A percentile compares a stretch with the other conserved stretches of the same genome.
These are phyloP conservation scores for Pyrrhoderma lamaoense DNA, from an alignment of 1,284 basidiomycete genomes.

Conservation along the genomic window DNA sequence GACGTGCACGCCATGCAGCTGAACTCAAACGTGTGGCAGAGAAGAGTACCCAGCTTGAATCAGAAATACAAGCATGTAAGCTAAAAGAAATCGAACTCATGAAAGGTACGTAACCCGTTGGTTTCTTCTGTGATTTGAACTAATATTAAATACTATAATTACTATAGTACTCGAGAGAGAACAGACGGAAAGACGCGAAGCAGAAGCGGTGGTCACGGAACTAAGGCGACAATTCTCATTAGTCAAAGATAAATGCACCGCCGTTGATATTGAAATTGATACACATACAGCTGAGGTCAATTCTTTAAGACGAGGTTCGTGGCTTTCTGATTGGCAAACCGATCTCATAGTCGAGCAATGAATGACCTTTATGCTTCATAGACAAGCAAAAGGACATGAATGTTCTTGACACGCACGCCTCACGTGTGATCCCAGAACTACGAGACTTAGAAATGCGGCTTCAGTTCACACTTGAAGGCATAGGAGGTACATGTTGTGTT, in stretches of 20 bases:
- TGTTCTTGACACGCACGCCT: slow-evolving; percentile 54
- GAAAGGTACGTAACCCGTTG: slow-evolving; percentile 35
- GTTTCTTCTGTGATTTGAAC: background rate
- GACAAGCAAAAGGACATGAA: slow-evolving; percentile 64
- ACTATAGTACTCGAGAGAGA: slow-evolving; percentile 56
- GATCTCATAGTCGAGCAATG: background rate
- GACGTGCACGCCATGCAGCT: slow-evolving; percentile 44
- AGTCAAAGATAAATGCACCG: slow-evolving; percentile 48
- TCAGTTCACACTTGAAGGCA: slow-evolving; percentile 65
- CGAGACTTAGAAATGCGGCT: slow-evolving; percentile 50
- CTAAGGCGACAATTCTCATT: slow-evolving; percentile 57
- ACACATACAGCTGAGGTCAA: slow-evolving; percentile 52
- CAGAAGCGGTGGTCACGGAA: slow-evolving; percentile 51
- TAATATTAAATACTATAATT: background rate
- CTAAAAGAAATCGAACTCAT: slow-evolving; percentile 65
- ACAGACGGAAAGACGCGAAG: slow-evolving; percentile 61
- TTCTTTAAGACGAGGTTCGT: slow-evolving; percentile 53
- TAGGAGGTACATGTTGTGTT: slow-evolving; percentile 40
- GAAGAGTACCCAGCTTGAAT: slow-evolving; percentile 47
- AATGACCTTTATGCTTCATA: slow-evolving; percentile 21
- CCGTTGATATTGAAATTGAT: slow-evolving; percentile 61
- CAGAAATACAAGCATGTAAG: slow-evolving; percentile 65
- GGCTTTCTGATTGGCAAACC: background rate
- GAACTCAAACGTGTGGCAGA: slow-evolving; percentile 57
- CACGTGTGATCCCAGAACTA: slow-evolving; percentile 49